Evolutionary conservation across 139 green algal genomes (phyloP), one percentile per base, ranked within the genome.

Genomic region (Volvox africanus): DNA sequence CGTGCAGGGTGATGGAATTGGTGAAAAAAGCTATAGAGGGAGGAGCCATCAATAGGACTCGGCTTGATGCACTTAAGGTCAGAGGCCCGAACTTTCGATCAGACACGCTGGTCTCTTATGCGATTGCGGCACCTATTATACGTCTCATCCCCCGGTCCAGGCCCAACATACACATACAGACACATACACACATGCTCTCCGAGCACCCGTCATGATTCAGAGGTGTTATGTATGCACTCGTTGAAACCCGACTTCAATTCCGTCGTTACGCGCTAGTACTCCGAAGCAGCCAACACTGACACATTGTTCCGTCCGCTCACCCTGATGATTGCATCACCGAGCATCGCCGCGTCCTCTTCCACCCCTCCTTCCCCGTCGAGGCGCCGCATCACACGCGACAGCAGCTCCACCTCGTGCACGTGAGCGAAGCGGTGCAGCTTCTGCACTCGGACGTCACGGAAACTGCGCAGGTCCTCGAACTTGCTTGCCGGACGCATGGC

Each of bases 261-360:
- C 44, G 44, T 5, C 9, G 44, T 55, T 55, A 55, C 44, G 5
- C 44, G 9, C 44, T 14, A 55, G 44, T 55, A 55, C 44, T 55
- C 44, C 44, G 44, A 55, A 55, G 44, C 44, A 55, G 44, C 44
- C 9, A 55, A 9, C 44, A 9, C 44, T 9, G 5, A 55, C 44
- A 5, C 44, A 55, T 55, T 55, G 44, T 9, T 55, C 9, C 5
- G 44, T 55, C 44, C 44, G 44, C 44, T 55, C 44, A 92, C 89
- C 83, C 78, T 76, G 35, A 93, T 93, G 62, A 93, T 67, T 2
- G 71, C 44, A 44, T 93, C 90, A 16, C 85, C 90, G 13, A 86
- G 37, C 6, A 69, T 79, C 22, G 85, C 85, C 32, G 90, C 85
- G 6, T 93, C 85, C 17, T 84, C 50, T 3, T 81, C 67, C 21